Base-by-base conservation (phyloP, 352 stramenopile genomes). In the Thalassiosira gravida region DNA sequence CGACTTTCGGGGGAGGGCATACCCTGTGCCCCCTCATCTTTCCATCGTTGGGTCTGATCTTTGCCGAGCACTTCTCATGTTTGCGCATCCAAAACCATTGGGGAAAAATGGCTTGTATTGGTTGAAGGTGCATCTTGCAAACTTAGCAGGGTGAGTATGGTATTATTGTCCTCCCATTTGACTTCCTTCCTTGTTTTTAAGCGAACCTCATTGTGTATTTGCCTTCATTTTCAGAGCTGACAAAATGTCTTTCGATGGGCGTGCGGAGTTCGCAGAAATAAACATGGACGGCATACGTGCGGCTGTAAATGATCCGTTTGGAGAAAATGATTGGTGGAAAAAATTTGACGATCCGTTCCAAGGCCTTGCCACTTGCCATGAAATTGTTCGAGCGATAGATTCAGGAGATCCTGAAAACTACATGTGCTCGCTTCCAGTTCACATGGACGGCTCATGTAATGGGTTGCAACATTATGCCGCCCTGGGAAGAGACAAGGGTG, bases 391-490 rank as follows among this genome's bases (percentile, higher is more conserved):
- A 14, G 97, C 96, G 1, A 92, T 98, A 11, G 93, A 98, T 67
- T 96, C 90, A n/a, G 95, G 92, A 3, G 90, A 98, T 88, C 96
- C 96, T 3, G 92, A 95, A 27, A 90, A 94, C 57, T 99, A 98
- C 89, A 88, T 96, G 85, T 99, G 95, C 27, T 96, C 95, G 58
- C 90, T 99, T 22, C 97, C 97, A 0, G 96, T 99, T 46, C 97
- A 99, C 76, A 92, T 93, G 90, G 97, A 99, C 79, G 97, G 97
- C 7, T 98, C 95, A 30, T 99, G 97, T 83, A 99, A 99, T 84
- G 97, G 97, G 0, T 90, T 99, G 47, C 97, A 99, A 90, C 97
- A 99, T 86, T 99, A 99, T 85, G 97, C 97, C 30, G 97, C 97
- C 6, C 92, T 99, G 7, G 97, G 97, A 30, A 93, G 96, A 55